Base-by-base conservation (phyloP, 768 basidiomycete species). In the Chalciporus piperatus region DNA sequence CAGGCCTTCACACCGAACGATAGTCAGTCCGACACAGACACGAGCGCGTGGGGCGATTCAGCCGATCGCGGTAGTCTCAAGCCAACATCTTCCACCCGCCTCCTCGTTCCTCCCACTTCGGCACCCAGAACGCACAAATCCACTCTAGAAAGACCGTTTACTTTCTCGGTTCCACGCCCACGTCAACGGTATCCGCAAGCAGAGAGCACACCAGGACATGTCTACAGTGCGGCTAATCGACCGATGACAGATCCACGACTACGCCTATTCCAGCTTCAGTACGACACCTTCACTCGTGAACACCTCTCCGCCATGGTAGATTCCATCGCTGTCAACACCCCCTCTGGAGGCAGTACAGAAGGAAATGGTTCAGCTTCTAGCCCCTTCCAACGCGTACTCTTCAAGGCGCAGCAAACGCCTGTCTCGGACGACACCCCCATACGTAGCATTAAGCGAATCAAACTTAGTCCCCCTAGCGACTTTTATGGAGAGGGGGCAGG, bases 211-310 rank as follows among this genome's bases (percentile, higher is more conserved):
- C 85, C 86, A 17, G 59, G 59, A 30, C 45, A 63, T 32, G 27
- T 35, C 6, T 54, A 59, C 51, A 59, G 52, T 48, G 44, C 37
- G 33, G 56, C 51, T 27, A 70, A 63, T 46, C 61, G 63, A 23
- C 76, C 77, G 19, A 58, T 64, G 23, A 87, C 84, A 23, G 89
- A 92, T 62, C 84, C 89, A 3, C 84, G 85, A 25, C 79, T 93
- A 11, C 84, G 87, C 12, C 77, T 98, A 33, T 98, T 98, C 71
- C 89, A 93, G 63, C 89, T 94, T 46, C 85, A 92, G 57, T 98
- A 98, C 63, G 96, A 99, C 68, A 98, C 96, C 0, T 95, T 90
- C 64, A 99, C 96, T 1, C 83, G 93, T 40, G 90, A 96, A 19
- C 92, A 97, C 64, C 81, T 98, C 39, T 92, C 92, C 3, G 92